A percentile compares a stretch with the other conserved stretches of the same genome.
phyloP scores from a whole-genome alignment of 2,329 filamentous ascomycete genomes.

The Xylogone sp. region DNA sequence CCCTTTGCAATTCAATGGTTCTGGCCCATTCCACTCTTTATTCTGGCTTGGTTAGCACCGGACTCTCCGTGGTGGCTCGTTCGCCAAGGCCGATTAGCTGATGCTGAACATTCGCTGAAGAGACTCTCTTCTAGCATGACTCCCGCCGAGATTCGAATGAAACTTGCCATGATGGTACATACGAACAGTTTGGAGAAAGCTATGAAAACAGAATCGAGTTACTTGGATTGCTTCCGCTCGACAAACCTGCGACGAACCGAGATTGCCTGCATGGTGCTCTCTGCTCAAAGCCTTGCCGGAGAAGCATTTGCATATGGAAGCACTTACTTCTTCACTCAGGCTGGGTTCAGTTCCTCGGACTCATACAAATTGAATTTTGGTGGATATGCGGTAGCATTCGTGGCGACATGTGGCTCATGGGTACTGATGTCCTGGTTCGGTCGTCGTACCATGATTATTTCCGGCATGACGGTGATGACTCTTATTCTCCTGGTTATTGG shows the following conservation, averaged over 20 bases:
- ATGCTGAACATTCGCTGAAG: constrained; percentile 38
- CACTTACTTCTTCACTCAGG: constrained; percentile 54
- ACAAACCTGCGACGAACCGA: constrained; percentile 44
- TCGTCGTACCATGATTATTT: constrained; percentile 1
- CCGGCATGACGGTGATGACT: constrained; percentile 2
- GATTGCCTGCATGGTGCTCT: constrained; percentile 52
- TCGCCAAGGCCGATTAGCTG: constrained; percentile 35
- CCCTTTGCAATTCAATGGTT: constrained; percentile 44
- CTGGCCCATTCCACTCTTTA: constrained; percentile 40
- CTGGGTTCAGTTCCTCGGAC: constrained; percentile 41
- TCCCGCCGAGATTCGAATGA: constrained; percentile 31
- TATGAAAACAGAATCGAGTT: constrained; percentile 34
- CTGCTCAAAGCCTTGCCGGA: constrained; percentile 58
- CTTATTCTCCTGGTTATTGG: constrained; percentile 2
- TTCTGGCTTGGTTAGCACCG: constrained; percentile 38
- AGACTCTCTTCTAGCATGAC: constrained; percentile 38
- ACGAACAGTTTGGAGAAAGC: constrained; percentile 50
- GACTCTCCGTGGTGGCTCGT: constrained; percentile 47
- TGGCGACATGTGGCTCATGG: constrained; percentile 37
- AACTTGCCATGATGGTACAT: constrained; percentile 46
- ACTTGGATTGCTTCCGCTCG: constrained; percentile 43
- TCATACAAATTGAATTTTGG: constrained; percentile 52
- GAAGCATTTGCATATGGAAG: constrained; percentile 59
- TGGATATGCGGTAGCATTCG: constrained; percentile 38
- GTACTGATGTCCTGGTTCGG: constrained; percentile 2